Percentiles rank a stretch among this genome's conserved stretches.
These are phyloP conservation scores for Microglena sp. DNA, from an alignment of 139 green algal species.

Conservation along the genomic window DNA sequence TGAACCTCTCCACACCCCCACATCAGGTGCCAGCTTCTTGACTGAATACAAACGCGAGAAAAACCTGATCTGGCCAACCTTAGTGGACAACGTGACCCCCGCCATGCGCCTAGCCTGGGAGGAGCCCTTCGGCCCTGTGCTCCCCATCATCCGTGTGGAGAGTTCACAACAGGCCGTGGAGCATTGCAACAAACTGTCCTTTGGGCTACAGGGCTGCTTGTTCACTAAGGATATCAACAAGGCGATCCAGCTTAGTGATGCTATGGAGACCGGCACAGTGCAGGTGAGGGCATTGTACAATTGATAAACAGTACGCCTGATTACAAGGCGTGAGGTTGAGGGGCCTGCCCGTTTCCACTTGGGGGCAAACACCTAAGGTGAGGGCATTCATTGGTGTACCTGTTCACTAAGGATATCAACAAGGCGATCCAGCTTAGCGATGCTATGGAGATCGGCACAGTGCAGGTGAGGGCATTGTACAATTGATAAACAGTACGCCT, in stretches of 20 bases:
- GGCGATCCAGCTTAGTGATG: constrained; percentile 58
- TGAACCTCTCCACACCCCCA: neutral
- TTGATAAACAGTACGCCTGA: too few species aligned
- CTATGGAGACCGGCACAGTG: constrained; percentile 29
- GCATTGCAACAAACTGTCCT: constrained; percentile 68
- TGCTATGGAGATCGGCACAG: constrained; percentile 89
- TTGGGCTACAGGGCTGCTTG: constrained; percentile 72
- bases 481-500: too few species aligned
- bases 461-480: too few species aligned
- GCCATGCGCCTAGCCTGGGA: constrained; percentile 91
- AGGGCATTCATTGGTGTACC: too few species aligned
- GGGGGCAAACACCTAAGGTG: too few species aligned
- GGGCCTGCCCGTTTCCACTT: too few species aligned
- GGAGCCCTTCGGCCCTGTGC: constrained; percentile 92
- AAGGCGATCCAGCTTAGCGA: constrained; percentile 75
- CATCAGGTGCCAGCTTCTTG: constrained; percentile 46
- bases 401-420: constrained; percentile 90
- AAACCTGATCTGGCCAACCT: constrained; percentile 90
- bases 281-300: too few species aligned
- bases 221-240: constrained; percentile 87
- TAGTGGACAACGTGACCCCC: constrained; percentile 81
- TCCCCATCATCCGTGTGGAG: constrained; percentile 82
- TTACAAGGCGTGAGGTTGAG: too few species aligned
- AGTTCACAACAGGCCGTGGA: constrained; percentile 66
- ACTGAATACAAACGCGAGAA: constrained; percentile 61